These are phyloP conservation scores for Sugiyamaella grinbergsii DNA, from an alignment of 1,139 yeast species.

Conservation along the genomic window DNA sequence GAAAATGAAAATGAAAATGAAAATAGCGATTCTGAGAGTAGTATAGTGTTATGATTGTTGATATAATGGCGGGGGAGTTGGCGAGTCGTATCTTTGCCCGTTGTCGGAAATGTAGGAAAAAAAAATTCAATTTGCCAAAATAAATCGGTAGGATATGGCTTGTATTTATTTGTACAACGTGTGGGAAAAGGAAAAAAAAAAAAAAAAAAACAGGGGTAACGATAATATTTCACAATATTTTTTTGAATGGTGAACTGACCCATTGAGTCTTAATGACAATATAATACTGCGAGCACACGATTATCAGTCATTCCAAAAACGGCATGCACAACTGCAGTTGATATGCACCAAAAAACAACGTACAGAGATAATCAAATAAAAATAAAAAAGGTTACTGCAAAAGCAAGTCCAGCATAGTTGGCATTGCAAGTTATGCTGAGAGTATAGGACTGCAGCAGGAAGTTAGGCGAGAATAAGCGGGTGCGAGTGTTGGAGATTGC, in stretches of 20 bases:
- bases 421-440: slow-evolving; percentile 11
- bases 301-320: slow-evolving; percentile 12
- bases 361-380: neutral
- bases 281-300: neutral
- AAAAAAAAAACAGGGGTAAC: slow-evolving; percentile 11
- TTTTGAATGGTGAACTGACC: slow-evolving; percentile 10
- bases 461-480: neutral
- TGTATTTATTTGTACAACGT: neutral
- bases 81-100: no score
- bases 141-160: neutral
- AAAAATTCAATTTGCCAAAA: slow-evolving; percentile 1
- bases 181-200: no score
- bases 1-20: neutral
- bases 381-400: neutral
- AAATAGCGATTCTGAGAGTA: no score
- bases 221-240: slow-evolving; percentile 9
- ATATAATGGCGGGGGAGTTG: no score
- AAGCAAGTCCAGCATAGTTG: slow-evolving; percentile 11
- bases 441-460: neutral
- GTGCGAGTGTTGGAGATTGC: neutral
- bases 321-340: slow-evolving; percentile 11
- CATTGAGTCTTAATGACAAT: no score
- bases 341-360: neutral
- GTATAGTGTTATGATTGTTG: no score
- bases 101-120: no score